Conservation (phyloP, 441 rosid species). For the Gossypium laxum region DNA sequence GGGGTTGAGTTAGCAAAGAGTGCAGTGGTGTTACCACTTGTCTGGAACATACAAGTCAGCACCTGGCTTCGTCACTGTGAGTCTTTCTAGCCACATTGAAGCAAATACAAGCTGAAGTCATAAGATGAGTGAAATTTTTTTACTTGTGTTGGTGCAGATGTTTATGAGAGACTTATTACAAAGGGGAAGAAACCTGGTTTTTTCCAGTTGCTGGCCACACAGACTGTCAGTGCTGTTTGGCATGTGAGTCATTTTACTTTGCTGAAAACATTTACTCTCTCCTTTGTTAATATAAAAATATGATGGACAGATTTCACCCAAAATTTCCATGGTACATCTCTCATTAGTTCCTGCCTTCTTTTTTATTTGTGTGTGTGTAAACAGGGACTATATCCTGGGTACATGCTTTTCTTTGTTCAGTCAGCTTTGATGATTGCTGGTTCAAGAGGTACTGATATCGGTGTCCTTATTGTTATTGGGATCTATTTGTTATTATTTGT, state of each 20-base stretch:
- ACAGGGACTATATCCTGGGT: slow-evolving; percentile 93
- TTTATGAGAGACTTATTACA: slow-evolving; percentile 73
- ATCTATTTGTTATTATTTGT: neutral
- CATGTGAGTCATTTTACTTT: slow-evolving; percentile 51
- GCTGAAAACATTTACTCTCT: neutral
- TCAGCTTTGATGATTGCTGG: slow-evolving; percentile 93
- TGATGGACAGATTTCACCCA: neutral
- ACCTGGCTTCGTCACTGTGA: slow-evolving; percentile 96
- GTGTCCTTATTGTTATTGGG: neutral
- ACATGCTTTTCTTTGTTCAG: slow-evolving; percentile 81
- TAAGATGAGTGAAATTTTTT: slow-evolving; percentile 4
- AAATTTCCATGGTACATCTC: neutral
- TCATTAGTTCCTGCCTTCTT: neutral
- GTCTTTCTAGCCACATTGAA: slow-evolving; percentile 24
- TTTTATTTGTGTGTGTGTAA: slow-evolving; percentile 5
- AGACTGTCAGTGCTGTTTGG: slow-evolving; percentile 91
- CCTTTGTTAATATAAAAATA: neutral
- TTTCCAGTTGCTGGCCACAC: slow-evolving; percentile 85
- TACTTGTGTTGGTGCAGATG: slow-evolving; percentile 36
- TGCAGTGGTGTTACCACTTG: slow-evolving; percentile 68
- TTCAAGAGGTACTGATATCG: slow-evolving; percentile 54
- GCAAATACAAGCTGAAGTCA: neutral
- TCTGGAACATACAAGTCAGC: slow-evolving; percentile 99
- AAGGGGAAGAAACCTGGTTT: slow-evolving; percentile 82
- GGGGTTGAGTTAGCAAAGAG: slow-evolving; percentile 84